Conservation (phyloP, 2,329 filamentous ascomycete species). For the Aspergillus bombycis region DNA sequence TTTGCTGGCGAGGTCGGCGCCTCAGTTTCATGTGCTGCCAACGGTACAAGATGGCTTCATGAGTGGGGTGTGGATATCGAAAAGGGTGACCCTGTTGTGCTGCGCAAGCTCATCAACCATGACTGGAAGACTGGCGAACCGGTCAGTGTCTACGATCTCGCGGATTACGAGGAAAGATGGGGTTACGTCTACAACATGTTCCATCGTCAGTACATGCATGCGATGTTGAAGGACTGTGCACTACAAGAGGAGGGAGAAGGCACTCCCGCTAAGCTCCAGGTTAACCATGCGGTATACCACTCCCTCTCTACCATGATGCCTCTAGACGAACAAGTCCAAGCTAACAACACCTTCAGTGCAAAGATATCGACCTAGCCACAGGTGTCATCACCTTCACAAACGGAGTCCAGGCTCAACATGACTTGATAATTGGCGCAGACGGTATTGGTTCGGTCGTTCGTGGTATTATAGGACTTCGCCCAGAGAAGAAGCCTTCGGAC, state of each 20-base stretch:
- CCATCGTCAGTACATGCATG: constrained; percentile 69
- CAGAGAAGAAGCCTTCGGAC: constrained; percentile 62
- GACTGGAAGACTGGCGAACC: constrained; percentile 72
- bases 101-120: constrained; percentile 68
- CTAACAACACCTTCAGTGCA: constrained; percentile 36
- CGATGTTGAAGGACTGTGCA: constrained; percentile 66
- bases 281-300: constrained; percentile 57
- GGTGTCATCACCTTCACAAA: constrained; percentile 59
- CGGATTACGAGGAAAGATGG: constrained; percentile 68
- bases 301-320: too few relatives aligned
- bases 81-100: constrained; percentile 66
- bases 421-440: constrained; percentile 66
- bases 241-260: constrained; percentile 57
- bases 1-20: constrained; percentile 70
- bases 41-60: constrained; percentile 70
- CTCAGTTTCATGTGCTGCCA: constrained; percentile 69
- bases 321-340: background rate
- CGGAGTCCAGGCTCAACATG: constrained; percentile 54
- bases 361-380: constrained; percentile 56
- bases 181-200: constrained; percentile 72
- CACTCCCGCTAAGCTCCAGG: constrained; percentile 54
- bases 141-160: constrained; percentile 65
- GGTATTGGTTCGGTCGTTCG: constrained; percentile 70
- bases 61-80: constrained; percentile 68
- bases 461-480: constrained; percentile 63